A percentile compares a stretch with the other conserved stretches of the same genome.
These are phyloP conservation scores for Populus euphratica DNA, from an alignment of 345 rosid genomes.

Conservation along the genomic window DNA sequence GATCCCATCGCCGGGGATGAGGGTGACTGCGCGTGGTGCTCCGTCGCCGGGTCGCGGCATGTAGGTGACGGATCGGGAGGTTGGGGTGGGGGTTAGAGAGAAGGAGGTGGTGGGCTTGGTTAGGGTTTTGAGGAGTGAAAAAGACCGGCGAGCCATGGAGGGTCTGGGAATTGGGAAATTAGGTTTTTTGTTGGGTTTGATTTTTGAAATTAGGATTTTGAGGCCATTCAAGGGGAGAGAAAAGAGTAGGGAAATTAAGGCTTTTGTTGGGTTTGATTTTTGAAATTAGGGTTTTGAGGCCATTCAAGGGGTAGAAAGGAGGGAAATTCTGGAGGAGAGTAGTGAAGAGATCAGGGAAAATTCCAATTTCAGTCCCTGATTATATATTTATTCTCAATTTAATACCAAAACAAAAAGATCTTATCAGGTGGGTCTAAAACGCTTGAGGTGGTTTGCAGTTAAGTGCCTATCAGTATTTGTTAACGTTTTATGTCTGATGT, in stretches of 20 bases:
- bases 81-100: neutral
- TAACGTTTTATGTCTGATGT: neutral
- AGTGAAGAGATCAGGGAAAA: neutral
- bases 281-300: neutral
- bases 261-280: neutral
- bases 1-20: slow-evolving; percentile 89
- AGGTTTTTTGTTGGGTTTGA: neutral
- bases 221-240: neutral
- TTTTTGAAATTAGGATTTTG: neutral
- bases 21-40: slow-evolving; percentile 69
- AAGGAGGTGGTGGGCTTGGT: neutral
- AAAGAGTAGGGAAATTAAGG: neutral
- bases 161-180: neutral
- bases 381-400: neutral
- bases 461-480: neutral
- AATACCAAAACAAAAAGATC: neutral
- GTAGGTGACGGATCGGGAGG: slow-evolving; percentile 75
- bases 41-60: slow-evolving; percentile 99
- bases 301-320: neutral
- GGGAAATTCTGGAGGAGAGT: neutral
- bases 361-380: neutral
- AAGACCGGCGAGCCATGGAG: neutral
- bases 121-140: neutral
- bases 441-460: neutral
- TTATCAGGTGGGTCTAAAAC: neutral